phyloP scores from a whole-genome alignment of 495 filamentous ascomycete genomes.

The Polyplosphaeria fusca region DNA sequence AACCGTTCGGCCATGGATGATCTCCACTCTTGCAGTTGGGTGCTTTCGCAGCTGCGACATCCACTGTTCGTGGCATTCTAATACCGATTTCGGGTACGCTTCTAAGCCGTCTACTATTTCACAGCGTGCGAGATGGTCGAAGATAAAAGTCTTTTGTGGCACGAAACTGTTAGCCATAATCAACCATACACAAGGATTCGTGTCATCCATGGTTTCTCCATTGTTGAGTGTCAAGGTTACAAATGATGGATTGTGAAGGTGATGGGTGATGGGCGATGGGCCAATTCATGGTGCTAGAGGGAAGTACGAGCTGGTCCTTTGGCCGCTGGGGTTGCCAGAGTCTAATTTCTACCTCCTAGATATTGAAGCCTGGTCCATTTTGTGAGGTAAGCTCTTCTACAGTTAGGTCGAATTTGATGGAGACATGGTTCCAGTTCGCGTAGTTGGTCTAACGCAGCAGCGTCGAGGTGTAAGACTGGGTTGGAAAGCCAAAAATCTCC shows the following conservation, averaged over 20 bases:
- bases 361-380: background rate
- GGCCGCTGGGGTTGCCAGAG: background rate
- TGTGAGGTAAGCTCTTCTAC: conserved; percentile 2
- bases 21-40: conserved; percentile 1
- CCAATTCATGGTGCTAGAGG: background rate
- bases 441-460: background rate
- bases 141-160: conserved; percentile 2
- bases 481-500: conserved; percentile 6
- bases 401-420: background rate
- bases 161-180: conserved; percentile 6
- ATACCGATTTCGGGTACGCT: conserved; percentile 1
- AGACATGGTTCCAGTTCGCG: conserved; percentile 1
- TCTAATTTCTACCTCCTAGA: background rate
- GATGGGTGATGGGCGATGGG: conserved; percentile 1
- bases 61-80: background rate
- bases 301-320: conserved; percentile 1
- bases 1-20: conserved; percentile 1
- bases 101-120: conserved; percentile 7
- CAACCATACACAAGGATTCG: conserved; percentile 1
- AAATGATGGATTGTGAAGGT: conserved; percentile 7
- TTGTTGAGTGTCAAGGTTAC: background rate
- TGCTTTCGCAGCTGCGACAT: background rate
- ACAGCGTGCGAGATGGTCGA: background rate
- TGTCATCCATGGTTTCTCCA: conserved; percentile 1
- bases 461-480: background rate